Percentiles rank a stretch among this genome's conserved stretches.
Conservation (phyloP, 352 stramenopile species). For the Pythium volutum region DNA sequence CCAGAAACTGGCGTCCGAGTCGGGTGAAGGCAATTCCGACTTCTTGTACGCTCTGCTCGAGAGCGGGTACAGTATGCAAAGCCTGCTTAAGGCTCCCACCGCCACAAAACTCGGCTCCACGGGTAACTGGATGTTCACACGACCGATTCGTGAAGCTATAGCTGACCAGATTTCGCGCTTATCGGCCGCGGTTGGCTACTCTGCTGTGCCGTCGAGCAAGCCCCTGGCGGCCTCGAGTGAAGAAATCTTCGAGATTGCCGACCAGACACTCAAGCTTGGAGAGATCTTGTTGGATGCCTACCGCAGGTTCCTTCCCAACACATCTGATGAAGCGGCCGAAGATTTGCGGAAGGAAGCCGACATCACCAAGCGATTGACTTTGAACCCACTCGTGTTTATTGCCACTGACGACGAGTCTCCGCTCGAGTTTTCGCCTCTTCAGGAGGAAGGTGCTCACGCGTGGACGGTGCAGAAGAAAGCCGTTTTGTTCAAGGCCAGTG, state of each 20-base stretch:
- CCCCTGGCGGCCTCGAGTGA: conserved; percentile 45
- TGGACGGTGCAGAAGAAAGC: conserved; percentile 44
- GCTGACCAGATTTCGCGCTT: conserved; percentile 59
- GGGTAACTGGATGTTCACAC: conserved; percentile 61
- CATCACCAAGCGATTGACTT: conserved; percentile 51
- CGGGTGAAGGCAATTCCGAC: conserved; percentile 55
- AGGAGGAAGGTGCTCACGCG: conserved; percentile 24
- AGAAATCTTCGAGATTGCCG: conserved; percentile 62
- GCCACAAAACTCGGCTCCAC: conserved; percentile 27
- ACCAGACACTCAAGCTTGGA: conserved; percentile 61
- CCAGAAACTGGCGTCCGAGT: conserved; percentile 43
- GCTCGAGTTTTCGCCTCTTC: conserved; percentile 8
- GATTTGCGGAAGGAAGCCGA: conserved; percentile 60
- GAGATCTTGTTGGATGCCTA: conserved; percentile 54
- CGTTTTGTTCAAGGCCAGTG: conserved; percentile 52
- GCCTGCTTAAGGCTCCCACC: conserved; percentile 47
- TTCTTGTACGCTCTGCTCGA: conserved; percentile 66
- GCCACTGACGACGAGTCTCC: conserved; percentile 37
- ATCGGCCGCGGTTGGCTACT: conserved; percentile 52
- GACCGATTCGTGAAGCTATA: conserved; percentile 55
- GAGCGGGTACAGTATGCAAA: conserved; percentile 66
- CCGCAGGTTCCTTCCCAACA: conserved; percentile 39
- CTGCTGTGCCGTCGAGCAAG: conserved; percentile 27
- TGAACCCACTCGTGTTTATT: conserved; percentile 75
- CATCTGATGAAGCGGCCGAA: conserved; percentile 40